These are phyloP conservation scores for Tolypocladium pustulatum DNA, from an alignment of 2,329 filamentous ascomycete genomes.

Conservation along the genomic window DNA sequence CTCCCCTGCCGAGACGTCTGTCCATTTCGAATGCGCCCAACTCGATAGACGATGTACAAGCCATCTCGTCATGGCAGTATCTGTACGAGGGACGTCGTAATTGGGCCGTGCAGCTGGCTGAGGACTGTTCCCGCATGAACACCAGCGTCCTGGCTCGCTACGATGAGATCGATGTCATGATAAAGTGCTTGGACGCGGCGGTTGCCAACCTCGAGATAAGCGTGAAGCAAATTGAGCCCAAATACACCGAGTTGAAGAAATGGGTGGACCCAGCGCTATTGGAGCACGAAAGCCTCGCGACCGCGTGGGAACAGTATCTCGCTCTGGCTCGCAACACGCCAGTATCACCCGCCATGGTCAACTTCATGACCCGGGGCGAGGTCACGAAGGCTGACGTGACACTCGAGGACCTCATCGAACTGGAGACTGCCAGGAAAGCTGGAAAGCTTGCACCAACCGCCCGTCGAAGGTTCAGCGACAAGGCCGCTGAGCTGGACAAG, in stretches of 20 bases:
- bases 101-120: constrained; percentile 66
- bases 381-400: constrained; percentile 40
- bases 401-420: constrained; percentile 66
- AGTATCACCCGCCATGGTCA: constrained; percentile 55
- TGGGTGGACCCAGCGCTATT: constrained; percentile 59
- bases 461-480: constrained; percentile 47
- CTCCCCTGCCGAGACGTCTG: constrained; percentile 43
- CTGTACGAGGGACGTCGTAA: constrained; percentile 70
- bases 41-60: constrained; percentile 66
- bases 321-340: constrained; percentile 52
- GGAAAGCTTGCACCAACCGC: constrained; percentile 52
- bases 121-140: constrained; percentile 58
- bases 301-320: constrained; percentile 59
- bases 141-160: constrained; percentile 54
- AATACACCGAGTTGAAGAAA: constrained; percentile 57
- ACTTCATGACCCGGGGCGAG: constrained; percentile 47
- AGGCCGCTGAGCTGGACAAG: constrained; percentile 50
- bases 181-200: constrained; percentile 72
- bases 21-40: constrained; percentile 64
- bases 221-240: constrained; percentile 60
- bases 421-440: constrained; percentile 61
- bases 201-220: constrained; percentile 75
- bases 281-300: constrained; percentile 55
- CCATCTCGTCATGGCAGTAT: constrained; percentile 78
- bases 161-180: constrained; percentile 63